Evolutionary conservation across 441 rosid species (phyloP).

Genomic region (Breynia disticha): DNA sequence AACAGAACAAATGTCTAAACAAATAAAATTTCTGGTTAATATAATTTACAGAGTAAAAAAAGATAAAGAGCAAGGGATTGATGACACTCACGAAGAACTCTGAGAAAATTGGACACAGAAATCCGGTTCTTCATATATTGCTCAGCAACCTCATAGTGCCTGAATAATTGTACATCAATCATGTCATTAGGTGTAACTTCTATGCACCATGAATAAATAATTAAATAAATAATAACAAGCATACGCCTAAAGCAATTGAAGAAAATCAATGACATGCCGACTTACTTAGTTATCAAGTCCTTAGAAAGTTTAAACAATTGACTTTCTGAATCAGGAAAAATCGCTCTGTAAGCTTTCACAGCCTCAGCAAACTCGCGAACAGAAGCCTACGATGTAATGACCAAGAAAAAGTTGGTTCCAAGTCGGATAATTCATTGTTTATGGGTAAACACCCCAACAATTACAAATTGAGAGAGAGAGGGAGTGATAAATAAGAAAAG

Average conservation of each 20-base stretch:
- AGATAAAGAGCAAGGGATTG: constrained; percentile 17
- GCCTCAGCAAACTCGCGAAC: constrained; percentile 85
- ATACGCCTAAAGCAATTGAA: neutral
- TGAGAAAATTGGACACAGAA: constrained; percentile 50
- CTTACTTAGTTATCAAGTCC: constrained; percentile 62
- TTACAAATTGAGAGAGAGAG: neutral
- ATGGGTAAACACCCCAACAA: neutral
- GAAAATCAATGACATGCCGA: neutral
- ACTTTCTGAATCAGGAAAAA: constrained; percentile 86
- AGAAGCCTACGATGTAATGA: constrained; percentile 45
- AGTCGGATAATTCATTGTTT: constrained; percentile 8
- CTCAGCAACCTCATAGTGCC: constrained; percentile 67
- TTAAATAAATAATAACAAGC: neutral
- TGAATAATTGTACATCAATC: constrained; percentile 20
- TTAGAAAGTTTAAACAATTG: constrained; percentile 68
- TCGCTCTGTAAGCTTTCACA: constrained; percentile 75
- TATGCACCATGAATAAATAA: neutral
- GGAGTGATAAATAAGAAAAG: too few relatives aligned
- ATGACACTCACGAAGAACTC: constrained; percentile 51
- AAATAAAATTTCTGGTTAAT: neutral
- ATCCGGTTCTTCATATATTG: constrained; percentile 47
- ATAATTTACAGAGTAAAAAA: constrained; percentile 8
- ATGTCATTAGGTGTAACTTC: neutral
- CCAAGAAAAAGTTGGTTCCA: constrained; percentile 11
- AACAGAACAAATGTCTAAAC: too few relatives aligned